Evolutionary conservation across 495 filamentous ascomycete species (phyloP).

Genomic region (Neurospora tetrasperma): DNA sequence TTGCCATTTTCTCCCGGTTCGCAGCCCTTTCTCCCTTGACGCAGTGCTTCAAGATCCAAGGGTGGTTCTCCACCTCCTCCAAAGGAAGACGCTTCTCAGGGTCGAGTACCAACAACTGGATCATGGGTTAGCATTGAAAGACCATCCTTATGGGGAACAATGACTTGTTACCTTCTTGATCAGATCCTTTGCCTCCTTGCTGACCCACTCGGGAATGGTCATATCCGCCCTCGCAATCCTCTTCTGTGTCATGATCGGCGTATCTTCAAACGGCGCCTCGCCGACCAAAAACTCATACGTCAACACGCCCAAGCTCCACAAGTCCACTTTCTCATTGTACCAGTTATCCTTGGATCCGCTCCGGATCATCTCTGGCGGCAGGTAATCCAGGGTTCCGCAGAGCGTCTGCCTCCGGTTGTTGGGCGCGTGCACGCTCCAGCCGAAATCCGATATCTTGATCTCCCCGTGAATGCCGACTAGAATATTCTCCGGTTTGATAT

Average conservation of each 20-base stretch:
- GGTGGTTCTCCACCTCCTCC: conserved; percentile 80
- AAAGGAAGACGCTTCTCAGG: conserved; percentile 88
- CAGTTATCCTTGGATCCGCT: conserved; percentile 67
- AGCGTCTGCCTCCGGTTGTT: conserved; percentile 90
- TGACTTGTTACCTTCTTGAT: conserved; percentile 66
- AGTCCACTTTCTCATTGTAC: conserved; percentile 90
- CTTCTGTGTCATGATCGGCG: conserved; percentile 85
- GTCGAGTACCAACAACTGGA: conserved; percentile 79
- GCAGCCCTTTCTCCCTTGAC: conserved; percentile 58
- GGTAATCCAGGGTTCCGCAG: conserved; percentile 94
- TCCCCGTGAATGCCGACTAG: conserved; percentile 94
- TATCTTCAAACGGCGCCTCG: conserved; percentile 94
- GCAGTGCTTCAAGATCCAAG: conserved; percentile 97
- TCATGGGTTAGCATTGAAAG: background rate
- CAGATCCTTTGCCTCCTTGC: conserved; percentile 79
- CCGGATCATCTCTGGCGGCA: conserved; percentile 95
- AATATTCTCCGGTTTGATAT: conserved; percentile 99
- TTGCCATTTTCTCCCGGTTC: conserved; percentile 34
- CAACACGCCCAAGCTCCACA: conserved; percentile 92
- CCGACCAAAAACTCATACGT: conserved; percentile 95
- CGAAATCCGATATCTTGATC: conserved; percentile 98
- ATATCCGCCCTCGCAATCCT: conserved; percentile 86
- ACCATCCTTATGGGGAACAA: background rate
- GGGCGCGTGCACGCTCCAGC: conserved; percentile 96
- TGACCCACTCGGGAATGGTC: conserved; percentile 83